A percentile compares a stretch with the other conserved stretches of the same genome.
phyloP scores from a whole-genome alignment of 352 stramenopile genomes.

The Phytophthora constricta region DNA sequence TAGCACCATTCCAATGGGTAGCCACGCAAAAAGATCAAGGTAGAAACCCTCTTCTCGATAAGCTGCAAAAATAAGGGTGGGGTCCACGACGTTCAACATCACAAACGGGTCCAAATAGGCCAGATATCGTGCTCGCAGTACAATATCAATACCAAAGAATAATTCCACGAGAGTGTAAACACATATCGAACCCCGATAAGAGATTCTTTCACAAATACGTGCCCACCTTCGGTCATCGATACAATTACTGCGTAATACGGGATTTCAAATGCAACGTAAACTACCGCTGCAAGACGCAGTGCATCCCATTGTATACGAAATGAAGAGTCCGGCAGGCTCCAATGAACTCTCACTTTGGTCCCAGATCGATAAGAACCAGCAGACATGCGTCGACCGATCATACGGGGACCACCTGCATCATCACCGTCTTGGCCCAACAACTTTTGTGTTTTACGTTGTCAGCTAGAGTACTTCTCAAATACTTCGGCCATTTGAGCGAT shows the following conservation, averaged over 20 bases:
- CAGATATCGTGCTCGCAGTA: constrained; percentile 54
- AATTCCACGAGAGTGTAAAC: constrained; percentile 41
- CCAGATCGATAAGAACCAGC: background rate
- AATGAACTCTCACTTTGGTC: constrained; percentile 7
- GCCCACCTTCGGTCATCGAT: constrained; percentile 31
- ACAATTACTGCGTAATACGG: constrained; percentile 70
- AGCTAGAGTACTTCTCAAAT: constrained; percentile 55
- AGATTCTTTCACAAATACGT: background rate
- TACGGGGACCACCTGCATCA: background rate
- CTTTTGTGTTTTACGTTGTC: constrained; percentile 73
- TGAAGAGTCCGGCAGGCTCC: constrained; percentile 44
- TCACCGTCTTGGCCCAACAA: constrained; percentile 50
- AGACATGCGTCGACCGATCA: background rate
- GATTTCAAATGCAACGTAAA: constrained; percentile 61
- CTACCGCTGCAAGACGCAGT: constrained; percentile 36
- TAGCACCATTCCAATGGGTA: constrained; percentile 47
- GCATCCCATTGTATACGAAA: constrained; percentile 60
- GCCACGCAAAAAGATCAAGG: constrained; percentile 44
- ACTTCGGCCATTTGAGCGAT: constrained; percentile 42
- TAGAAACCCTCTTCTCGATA: constrained; percentile 63
- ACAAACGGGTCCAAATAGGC: constrained; percentile 56
- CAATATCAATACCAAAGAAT: constrained; percentile 56
- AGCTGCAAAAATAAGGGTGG: constrained; percentile 51
- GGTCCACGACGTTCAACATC: constrained; percentile 56
- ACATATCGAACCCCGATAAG: constrained; percentile 29